Evolutionary conservation across 78 protist species (phyloP).

Genomic region (Dictyostelium brefeldianum): DNA sequence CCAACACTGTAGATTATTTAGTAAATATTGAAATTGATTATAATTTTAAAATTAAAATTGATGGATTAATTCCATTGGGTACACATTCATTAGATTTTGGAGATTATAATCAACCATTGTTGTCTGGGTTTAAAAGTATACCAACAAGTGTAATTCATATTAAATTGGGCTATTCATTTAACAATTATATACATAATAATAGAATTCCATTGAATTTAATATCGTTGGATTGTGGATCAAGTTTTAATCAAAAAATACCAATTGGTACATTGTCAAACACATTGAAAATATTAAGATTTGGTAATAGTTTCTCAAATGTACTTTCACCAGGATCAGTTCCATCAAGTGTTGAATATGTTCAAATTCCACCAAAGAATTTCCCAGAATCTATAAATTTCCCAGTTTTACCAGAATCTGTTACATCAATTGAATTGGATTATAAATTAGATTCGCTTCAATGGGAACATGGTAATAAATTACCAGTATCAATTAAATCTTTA

Average conservation of each 20-base stretch:
- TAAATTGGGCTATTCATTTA: not conserved
- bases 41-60: conserved; percentile 7
- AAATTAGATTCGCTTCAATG: not conserved
- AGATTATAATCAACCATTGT: not conserved
- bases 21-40: conserved; percentile 3
- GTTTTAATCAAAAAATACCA: conserved; percentile 11
- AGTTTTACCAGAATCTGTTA: not conserved
- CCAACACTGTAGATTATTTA: not conserved
- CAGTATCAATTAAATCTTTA: not conserved
- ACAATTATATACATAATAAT: not conserved
- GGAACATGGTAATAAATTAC: not conserved
- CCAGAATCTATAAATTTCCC: not conserved
- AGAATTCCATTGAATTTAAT: not conserved
- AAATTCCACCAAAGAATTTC: not conserved
- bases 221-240: not conserved
- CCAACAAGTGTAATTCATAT: not conserved
- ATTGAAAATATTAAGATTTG: not conserved
- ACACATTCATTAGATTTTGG: not conserved
- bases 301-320: not conserved
- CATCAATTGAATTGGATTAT: not conserved
- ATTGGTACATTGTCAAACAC: not conserved
- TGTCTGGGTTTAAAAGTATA: not conserved
- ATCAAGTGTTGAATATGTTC: not conserved
- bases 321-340: conserved; percentile 7
- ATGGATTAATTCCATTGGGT: not conserved